These are phyloP conservation scores for Anisodus acutangulus DNA, from an alignment of 257 asterid species.

Conservation along the genomic window DNA sequence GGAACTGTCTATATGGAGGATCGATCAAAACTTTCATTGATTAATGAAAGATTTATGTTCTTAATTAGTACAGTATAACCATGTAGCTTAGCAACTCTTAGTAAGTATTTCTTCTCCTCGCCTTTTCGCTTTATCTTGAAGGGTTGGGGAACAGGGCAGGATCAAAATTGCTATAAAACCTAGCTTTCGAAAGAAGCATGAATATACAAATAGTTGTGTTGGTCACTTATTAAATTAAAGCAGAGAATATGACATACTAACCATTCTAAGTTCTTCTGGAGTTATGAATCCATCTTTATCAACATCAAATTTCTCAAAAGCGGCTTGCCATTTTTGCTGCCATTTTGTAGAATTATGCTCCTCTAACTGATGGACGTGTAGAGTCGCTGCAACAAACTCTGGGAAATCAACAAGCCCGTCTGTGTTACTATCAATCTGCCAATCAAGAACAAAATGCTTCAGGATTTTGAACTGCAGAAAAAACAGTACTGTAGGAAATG, in stretches of 20 bases:
- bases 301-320: slow-evolving; percentile 90
- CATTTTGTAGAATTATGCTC: slow-evolving; percentile 86
- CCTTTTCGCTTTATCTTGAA: neutral
- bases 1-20: neutral
- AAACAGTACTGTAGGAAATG: neutral
- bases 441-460: slow-evolving; percentile 24
- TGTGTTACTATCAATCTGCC: slow-evolving; percentile 92
- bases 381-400: slow-evolving; percentile 94
- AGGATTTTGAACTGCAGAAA: slow-evolving; percentile 14
- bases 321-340: slow-evolving; percentile 81
- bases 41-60: neutral
- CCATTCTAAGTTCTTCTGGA: slow-evolving; percentile 92
- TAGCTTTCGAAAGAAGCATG: neutral
- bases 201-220: neutral
- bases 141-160: neutral
- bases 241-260: slow-evolving; percentile 38
- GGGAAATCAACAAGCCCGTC: slow-evolving; percentile 96
- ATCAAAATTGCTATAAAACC: neutral
- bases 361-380: slow-evolving; percentile 92
- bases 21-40: neutral
- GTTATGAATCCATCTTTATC: slow-evolving; percentile 93
- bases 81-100: neutral
- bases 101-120: neutral
- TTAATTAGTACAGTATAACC: neutral
- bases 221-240: neutral